Conservation (phyloP, 2,329 filamentous ascomycete genomes). For the Penicillium sp. region DNA sequence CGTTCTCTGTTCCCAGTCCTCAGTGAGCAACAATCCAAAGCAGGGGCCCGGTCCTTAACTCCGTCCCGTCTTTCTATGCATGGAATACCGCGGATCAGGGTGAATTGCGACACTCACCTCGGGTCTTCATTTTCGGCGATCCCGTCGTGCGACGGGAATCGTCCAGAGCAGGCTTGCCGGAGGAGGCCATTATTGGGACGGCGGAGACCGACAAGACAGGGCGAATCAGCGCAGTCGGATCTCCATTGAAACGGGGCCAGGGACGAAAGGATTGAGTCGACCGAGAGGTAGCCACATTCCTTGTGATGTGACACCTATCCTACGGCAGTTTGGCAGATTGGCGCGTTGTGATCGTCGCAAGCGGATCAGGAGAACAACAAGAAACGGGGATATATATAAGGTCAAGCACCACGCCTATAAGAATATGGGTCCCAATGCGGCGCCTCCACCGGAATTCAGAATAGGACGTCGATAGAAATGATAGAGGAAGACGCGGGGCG, state of each 20-base stretch:
- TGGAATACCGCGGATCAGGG: background rate
- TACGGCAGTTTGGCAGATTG: constrained; percentile 17
- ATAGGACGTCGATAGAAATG: constrained; percentile 16
- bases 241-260: constrained; percentile 41
- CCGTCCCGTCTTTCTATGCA: constrained; percentile 3
- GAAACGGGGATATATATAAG: constrained; percentile 8
- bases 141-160: constrained; percentile 46
- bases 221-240: constrained; percentile 37
- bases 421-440: constrained; percentile 10
- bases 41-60: background rate
- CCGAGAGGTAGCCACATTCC: constrained; percentile 41
- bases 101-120: constrained; percentile 41
- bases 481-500: constrained; percentile 25
- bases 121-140: constrained; percentile 50
- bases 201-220: constrained; percentile 30
- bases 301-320: constrained; percentile 16
- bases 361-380: constrained; percentile 15
- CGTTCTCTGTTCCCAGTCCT: constrained; percentile 57
- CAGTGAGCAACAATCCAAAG: background rate
- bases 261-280: constrained; percentile 27
- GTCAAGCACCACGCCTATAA: constrained; percentile 10
- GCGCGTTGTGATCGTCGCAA: constrained; percentile 5
- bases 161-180: constrained; percentile 44
- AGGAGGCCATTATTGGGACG: constrained; percentile 42
- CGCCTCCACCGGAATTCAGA: constrained; percentile 16